phyloP scores from a whole-genome alignment of 1,139 yeast genomes.

The Martiniozyma asiatica region DNA sequence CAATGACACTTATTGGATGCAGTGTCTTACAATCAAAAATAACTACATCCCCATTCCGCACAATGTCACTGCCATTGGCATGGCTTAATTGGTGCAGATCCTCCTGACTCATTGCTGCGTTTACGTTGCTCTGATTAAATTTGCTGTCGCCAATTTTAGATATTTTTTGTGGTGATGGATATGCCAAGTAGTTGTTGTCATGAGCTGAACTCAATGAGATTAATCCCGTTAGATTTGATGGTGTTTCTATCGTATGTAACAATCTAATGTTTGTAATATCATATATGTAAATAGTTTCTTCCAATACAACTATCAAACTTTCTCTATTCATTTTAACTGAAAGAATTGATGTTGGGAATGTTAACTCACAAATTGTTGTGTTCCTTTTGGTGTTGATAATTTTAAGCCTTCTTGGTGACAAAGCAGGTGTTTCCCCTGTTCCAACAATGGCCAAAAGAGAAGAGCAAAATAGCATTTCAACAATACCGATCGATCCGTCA shows the following conservation, averaged over 20 bases:
- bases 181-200: slow-evolving; percentile 61
- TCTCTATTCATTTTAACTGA: slow-evolving; percentile 57
- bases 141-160: slow-evolving; percentile 7
- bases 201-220: slow-evolving; percentile 54
- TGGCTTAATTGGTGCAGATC: slow-evolving; percentile 3
- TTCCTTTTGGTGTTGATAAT: slow-evolving; percentile 60
- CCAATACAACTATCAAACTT: slow-evolving; percentile 47
- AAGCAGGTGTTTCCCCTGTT: slow-evolving; percentile 30
- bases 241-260: slow-evolving; percentile 48
- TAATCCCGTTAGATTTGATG: slow-evolving; percentile 26
- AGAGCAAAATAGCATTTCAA: slow-evolving; percentile 62
- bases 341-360: slow-evolving; percentile 51
- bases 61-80: slow-evolving; percentile 9
- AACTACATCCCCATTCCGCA: slow-evolving; percentile 76
- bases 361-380: slow-evolving; percentile 56
- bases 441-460: slow-evolving; percentile 57
- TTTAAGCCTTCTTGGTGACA: slow-evolving; percentile 37
- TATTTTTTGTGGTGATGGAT: slow-evolving; percentile 67
- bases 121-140: slow-evolving; percentile 14
- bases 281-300: slow-evolving; percentile 58
- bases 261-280: slow-evolving; percentile 64
- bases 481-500: slow-evolving; percentile 26
- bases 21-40: slow-evolving; percentile 65
- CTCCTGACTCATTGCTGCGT: slow-evolving; percentile 2
- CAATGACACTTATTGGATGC: slow-evolving; percentile 81